Evolutionary conservation across 148 eudicot species (phyloP).

Genomic region (Spergularia marina): DNA sequence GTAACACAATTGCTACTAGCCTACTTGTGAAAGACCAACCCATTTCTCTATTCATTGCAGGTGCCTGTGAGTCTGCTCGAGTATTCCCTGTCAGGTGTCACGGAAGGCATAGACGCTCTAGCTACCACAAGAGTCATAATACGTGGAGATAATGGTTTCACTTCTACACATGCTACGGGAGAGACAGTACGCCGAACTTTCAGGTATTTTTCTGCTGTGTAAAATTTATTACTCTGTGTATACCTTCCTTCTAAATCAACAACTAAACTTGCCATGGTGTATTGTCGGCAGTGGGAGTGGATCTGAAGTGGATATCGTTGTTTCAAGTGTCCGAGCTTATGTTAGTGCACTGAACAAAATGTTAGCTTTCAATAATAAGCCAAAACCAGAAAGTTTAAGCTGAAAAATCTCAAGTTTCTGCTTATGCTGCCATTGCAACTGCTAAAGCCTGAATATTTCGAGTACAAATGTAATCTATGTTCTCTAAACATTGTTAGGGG

Average conservation of each 20-base stretch:
- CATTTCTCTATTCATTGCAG: conserved; percentile 38
- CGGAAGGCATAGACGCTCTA: conserved; percentile 91
- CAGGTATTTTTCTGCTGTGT: conserved; percentile 40
- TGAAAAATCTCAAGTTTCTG: conserved; percentile 28
- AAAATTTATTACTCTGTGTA: background rate
- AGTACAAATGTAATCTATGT: conserved; percentile 16
- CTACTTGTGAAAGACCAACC: background rate
- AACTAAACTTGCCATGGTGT: background rate
- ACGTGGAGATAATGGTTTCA: conserved; percentile 49
- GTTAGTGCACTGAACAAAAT: conserved; percentile 86
- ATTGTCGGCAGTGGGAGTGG: conserved; percentile 72
- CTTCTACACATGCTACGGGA: conserved; percentile 68
- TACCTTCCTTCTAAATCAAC: background rate
- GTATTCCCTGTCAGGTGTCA: conserved; percentile 74
- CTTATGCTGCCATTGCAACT: conserved; percentile 21
- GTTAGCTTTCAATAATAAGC: conserved; percentile 55
- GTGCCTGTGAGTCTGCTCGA: conserved; percentile 82
- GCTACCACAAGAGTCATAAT: conserved; percentile 81
- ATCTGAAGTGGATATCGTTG: conserved; percentile 81
- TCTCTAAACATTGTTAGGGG: conserved; percentile 3
- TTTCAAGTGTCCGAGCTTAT: conserved; percentile 89
- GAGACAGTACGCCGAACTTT: conserved; percentile 52
- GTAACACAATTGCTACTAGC: background rate
- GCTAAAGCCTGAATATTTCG: conserved; percentile 15
- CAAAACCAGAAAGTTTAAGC: conserved; percentile 14